A percentile compares a stretch with the other conserved stretches of the same genome.
phyloP scores from a whole-genome alignment of 2,329 filamentous ascomycete genomes.

The Monilinia polystroma region DNA sequence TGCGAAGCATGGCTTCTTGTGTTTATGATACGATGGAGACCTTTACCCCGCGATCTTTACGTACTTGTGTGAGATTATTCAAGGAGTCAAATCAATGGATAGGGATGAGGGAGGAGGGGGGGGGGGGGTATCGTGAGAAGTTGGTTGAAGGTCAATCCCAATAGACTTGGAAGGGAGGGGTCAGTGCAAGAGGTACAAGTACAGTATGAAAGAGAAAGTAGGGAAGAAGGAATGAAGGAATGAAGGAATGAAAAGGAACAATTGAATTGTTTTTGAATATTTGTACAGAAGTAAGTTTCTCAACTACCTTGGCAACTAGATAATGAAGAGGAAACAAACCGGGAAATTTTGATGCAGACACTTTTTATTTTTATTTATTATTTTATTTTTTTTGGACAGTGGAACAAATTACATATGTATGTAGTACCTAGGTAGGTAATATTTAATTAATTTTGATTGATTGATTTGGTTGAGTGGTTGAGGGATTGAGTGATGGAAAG shows the following conservation, averaged over 20 bases:
- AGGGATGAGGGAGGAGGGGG: too few species aligned
- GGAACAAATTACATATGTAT: slow-evolving; percentile 5
- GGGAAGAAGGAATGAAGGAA: neutral
- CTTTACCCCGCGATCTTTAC: slow-evolving; percentile 32
- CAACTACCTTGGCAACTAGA: slow-evolving; percentile 3
- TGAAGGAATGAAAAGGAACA: neutral
- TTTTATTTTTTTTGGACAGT: neutral
- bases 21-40: slow-evolving; percentile 18
- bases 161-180: neutral
- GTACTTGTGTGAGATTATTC: slow-evolving; percentile 3
- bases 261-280: neutral
- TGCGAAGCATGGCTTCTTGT: slow-evolving; percentile 38
- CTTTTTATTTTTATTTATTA: too few species aligned
- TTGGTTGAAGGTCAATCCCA: slow-evolving; percentile 7
- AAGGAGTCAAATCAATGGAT: slow-evolving; percentile 26
- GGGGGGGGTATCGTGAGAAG: slow-evolving; percentile 13
- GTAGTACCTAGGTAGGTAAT: neutral
- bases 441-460: too few species aligned
- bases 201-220: neutral
- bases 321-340: slow-evolving; percentile 6
- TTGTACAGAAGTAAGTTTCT: neutral
- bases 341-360: neutral
- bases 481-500: too few species aligned
- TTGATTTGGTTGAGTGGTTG: too few species aligned
- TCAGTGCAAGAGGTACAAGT: neutral